Conservation (phyloP, 108 stramenopile genomes). For the Nitzschia putrida region DNA sequence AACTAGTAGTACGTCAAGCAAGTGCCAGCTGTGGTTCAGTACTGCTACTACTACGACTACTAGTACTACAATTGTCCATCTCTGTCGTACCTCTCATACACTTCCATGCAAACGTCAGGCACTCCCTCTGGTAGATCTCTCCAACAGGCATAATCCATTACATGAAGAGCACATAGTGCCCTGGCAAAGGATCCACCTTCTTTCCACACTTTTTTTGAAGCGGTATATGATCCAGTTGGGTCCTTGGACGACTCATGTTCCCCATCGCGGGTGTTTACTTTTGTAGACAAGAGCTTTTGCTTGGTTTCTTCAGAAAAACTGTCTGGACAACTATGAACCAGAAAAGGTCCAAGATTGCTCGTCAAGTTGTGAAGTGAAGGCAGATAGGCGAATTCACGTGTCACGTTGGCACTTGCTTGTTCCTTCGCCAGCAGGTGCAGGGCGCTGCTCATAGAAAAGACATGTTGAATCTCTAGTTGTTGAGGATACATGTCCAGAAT, state of each 20-base stretch:
- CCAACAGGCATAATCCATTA: constrained; percentile 51
- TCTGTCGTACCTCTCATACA: constrained; percentile 2
- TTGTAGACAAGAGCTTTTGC: constrained; percentile 6
- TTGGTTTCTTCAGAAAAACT: background rate
- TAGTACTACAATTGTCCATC: too few relatives aligned
- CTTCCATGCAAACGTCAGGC: constrained; percentile 22
- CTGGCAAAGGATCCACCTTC: constrained; percentile 14
- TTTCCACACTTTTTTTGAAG: constrained; percentile 40
- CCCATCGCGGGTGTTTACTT: constrained; percentile 1
- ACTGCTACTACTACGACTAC: too few relatives aligned
- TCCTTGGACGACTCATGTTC: constrained; percentile 32
- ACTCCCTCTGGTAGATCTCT: constrained; percentile 28
- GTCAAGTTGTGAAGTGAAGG: constrained; percentile 30
- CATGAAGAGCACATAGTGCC: constrained; percentile 35
- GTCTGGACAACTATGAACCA: constrained; percentile 6
- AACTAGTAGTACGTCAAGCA: too few relatives aligned
- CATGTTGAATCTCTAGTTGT: constrained; percentile 16
- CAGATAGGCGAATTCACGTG: constrained; percentile 19
- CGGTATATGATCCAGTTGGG: constrained; percentile 24
- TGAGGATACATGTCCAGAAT: background rate
- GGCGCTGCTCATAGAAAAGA: constrained; percentile 28
- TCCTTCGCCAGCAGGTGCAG: background rate
- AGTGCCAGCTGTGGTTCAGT: too few relatives aligned
- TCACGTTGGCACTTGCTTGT: background rate
- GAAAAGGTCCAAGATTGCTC: constrained; percentile 12